Conservation (phyloP, 2,329 filamentous ascomycete species). For the Sporothrix sp. region DNA sequence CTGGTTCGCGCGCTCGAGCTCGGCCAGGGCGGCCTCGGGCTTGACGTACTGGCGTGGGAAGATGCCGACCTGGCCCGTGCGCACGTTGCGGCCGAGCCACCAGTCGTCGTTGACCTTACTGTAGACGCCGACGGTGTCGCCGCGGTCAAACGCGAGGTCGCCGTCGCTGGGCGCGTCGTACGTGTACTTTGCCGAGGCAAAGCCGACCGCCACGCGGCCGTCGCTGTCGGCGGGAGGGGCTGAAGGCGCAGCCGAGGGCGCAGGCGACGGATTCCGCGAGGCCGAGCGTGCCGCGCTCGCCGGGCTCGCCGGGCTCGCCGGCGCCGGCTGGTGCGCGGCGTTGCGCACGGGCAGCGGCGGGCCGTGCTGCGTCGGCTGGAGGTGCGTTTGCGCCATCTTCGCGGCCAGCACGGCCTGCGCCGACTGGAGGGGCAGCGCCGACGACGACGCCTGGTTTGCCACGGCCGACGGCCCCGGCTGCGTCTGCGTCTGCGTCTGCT, state of each 20-base stretch:
- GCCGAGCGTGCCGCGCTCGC: too few relatives aligned
- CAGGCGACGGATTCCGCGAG: too few relatives aligned
- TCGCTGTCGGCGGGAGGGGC: constrained; percentile 22
- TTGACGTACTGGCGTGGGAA: constrained; percentile 90
- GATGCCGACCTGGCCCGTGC: constrained; percentile 79
- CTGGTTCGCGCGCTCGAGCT: constrained; percentile 14
- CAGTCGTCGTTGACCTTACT: constrained; percentile 97
- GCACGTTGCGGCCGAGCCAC: constrained; percentile 84
- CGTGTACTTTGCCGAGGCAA: constrained; percentile 72
- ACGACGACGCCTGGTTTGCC: too few relatives aligned
- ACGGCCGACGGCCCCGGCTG: too few relatives aligned
- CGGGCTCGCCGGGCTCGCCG: constrained; percentile 27
- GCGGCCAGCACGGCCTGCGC: too few relatives aligned
- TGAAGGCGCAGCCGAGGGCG: constrained; percentile 31
- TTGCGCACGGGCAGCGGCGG: constrained; percentile 25
- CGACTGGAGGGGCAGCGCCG: neutral
- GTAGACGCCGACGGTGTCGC: constrained; percentile 69
- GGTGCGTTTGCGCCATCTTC: constrained; percentile 23
- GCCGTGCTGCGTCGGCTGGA: constrained; percentile 12
- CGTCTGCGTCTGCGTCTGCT: neutral
- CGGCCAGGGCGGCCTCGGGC: constrained; percentile 36
- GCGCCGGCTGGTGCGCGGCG: constrained; percentile 38
- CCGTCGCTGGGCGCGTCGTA: constrained; percentile 72
- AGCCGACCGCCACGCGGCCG: constrained; percentile 52
- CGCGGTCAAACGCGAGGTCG: constrained; percentile 70